phyloP scores from a whole-genome alignment of 371 early-diverging fungal genomes.

The Dinochytrium kinnereticum region DNA sequence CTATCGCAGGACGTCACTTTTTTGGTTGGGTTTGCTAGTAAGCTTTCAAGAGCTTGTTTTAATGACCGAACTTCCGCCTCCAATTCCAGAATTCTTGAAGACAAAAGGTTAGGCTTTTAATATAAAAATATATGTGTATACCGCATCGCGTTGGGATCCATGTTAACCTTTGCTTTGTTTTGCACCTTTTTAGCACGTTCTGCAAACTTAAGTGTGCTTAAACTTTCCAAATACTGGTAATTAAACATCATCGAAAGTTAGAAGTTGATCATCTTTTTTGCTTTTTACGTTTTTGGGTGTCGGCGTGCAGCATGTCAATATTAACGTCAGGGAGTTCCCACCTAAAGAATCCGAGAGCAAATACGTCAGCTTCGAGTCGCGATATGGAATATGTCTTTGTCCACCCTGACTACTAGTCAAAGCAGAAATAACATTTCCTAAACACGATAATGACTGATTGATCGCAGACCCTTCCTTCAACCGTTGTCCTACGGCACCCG shows the following conservation, averaged over 20 bases:
- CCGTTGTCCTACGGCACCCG: slow-evolving; percentile 60
- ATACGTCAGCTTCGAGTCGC: slow-evolving; percentile 55
- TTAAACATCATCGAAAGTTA: slow-evolving; percentile 29
- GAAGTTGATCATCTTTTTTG: not conserved
- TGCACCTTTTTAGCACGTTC: slow-evolving; percentile 51
- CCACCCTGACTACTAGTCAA: slow-evolving; percentile 10
- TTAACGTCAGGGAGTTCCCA: slow-evolving; percentile 71
- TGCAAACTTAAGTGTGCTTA: slow-evolving; percentile 53
- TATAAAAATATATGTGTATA: too few species aligned
- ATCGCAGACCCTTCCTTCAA: slow-evolving; percentile 66
- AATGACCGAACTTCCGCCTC: not conserved
- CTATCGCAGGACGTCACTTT: not conserved
- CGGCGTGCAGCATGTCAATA: slow-evolving; percentile 51
- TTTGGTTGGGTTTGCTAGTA: not conserved
- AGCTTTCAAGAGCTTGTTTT: not conserved
- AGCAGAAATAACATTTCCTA: slow-evolving; percentile 54
- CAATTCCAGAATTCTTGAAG: not conserved
- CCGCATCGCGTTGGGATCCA: not conserved
- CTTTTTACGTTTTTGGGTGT: not conserved
- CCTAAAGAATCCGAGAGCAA: slow-evolving; percentile 98
- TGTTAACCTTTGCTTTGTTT: slow-evolving; percentile 44
- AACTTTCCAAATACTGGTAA: slow-evolving; percentile 51
- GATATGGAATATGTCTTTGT: slow-evolving; percentile 45
- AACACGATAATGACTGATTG: slow-evolving; percentile 51
- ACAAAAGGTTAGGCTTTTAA: too few species aligned